phyloP scores from a whole-genome alignment of 139 green algal genomes.

The Haematococcus lacustris region DNA sequence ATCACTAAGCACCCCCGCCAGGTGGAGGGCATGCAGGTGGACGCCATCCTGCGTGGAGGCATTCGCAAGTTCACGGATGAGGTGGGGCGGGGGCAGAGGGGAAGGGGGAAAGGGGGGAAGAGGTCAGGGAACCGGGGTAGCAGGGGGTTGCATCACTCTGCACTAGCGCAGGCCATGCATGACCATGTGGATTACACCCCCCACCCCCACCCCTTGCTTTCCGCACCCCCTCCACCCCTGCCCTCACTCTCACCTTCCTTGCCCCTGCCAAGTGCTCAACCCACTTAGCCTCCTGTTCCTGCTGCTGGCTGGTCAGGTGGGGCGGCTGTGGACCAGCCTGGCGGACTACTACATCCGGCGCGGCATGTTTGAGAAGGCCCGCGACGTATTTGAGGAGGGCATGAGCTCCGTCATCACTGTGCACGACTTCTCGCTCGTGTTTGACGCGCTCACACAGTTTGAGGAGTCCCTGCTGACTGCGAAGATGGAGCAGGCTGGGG shows the following conservation, averaged over 20 bases:
- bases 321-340: slow-evolving; percentile 88
- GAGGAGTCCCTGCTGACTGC: slow-evolving; percentile 79
- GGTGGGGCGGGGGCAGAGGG: slow-evolving; percentile 36
- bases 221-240: too few relatives aligned
- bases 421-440: slow-evolving; percentile 95
- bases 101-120: too few relatives aligned
- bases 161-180: too few relatives aligned
- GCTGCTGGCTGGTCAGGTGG: slow-evolving; percentile 66
- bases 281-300: too few relatives aligned
- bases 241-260: too few relatives aligned
- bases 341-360: slow-evolving; percentile 97
- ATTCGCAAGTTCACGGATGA: slow-evolving; percentile 87
- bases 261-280: too few relatives aligned
- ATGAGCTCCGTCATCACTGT: slow-evolving; percentile 77
- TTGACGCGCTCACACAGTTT: slow-evolving; percentile 92
- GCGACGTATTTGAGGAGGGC: slow-evolving; percentile 96
- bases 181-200: too few relatives aligned
- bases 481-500: slow-evolving; percentile 60
- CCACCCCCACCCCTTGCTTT: too few relatives aligned
- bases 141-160: too few relatives aligned
- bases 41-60: slow-evolving; percentile 74
- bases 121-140: too few relatives aligned
- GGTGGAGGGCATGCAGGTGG: slow-evolving; percentile 59
- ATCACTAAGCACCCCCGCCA: slow-evolving; percentile 84
- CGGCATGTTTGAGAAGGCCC: slow-evolving; percentile 89